These are phyloP conservation scores for Pythium insidiosum DNA, from an alignment of 352 stramenopile species.

Conservation along the genomic window DNA sequence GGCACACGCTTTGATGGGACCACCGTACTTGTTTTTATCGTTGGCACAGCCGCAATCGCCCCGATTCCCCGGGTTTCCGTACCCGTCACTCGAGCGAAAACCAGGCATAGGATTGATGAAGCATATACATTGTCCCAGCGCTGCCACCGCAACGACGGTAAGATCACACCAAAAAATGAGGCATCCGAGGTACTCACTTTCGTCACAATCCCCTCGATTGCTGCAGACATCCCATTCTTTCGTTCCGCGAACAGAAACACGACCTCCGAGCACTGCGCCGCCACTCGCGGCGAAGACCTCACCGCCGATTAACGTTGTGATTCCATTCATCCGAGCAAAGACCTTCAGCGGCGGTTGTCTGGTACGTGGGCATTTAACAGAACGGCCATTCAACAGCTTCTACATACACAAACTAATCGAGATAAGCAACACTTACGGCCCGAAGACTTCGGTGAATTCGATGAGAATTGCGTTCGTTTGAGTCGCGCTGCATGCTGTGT, in stretches of 20 bases:
- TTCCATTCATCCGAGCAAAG: constrained; percentile 24
- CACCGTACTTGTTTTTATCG: constrained; percentile 69
- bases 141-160: constrained; percentile 13
- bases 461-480: constrained; percentile 43
- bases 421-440: constrained; percentile 36
- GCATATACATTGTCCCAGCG: constrained; percentile 38
- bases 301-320: constrained; percentile 30
- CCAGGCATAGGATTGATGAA: constrained; percentile 64
- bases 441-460: constrained; percentile 55
- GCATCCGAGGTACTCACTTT: constrained; percentile 16
- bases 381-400: neutral
- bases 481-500: constrained; percentile 30
- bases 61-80: constrained; percentile 76
- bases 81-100: constrained; percentile 78
- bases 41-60: constrained; percentile 90
- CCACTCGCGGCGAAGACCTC: constrained; percentile 38
- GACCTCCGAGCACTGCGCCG: constrained; percentile 28
- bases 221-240: constrained; percentile 88
- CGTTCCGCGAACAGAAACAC: constrained; percentile 55
- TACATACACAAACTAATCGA: no score
- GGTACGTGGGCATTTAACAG: no score
- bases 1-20: constrained; percentile 42
- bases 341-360: constrained; percentile 61
- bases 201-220: constrained; percentile 84
- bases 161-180: constrained; percentile 4